Base-by-base conservation (phyloP, 805 yeast genomes). In the Pichia gijzeniarum region DNA sequence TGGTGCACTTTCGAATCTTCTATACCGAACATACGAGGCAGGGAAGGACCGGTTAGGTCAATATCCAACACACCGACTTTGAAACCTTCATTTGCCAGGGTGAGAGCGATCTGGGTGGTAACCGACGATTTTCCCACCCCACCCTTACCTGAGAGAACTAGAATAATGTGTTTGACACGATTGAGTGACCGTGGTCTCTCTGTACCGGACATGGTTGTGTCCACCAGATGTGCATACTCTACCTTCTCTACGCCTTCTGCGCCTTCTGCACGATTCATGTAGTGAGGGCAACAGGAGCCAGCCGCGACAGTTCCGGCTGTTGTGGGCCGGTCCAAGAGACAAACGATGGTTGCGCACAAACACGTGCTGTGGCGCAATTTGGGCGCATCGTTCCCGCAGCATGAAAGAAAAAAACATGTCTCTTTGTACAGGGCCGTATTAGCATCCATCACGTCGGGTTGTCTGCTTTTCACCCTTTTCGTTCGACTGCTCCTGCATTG, bases 111-210 rank as follows among this genome's bases (percentile, higher is more conserved):
- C 60, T 93, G 99, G 0, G 96, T 86, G 3, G 99, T 90, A 1
- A 93, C 89, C 0, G 97, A 88, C 12, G 96, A 88, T 61, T 93
- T 93, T 2, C 99, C 99, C 1, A 93, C 99, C 20, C 99, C 97
- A 25, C 97, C 97, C 63, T 89, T 89, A 1, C 97, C 99, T 0
- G 96, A 88, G 3, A 93, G 76, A 10, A 93, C 81, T 31, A 93
- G 71, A 3, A 89, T 61, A 4, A 93, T 79, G 60, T 91, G 95
- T 54, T 81, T 80, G 28, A 91, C 82, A 41, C 74, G 68, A 21
- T 50, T 48, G 22, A 63, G 38, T 1, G 67, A 59, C n/a, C 48
- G 50, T 6, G 69, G 63, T 34, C 41, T 44, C 19, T 60, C 63
- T 32, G 48, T 51, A 17, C 47, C 35, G 10, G 53, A 31, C 47